These are phyloP conservation scores for Serendipita vermifera DNA, from an alignment of 768 basidiomycete genomes.

Conservation along the genomic window DNA sequence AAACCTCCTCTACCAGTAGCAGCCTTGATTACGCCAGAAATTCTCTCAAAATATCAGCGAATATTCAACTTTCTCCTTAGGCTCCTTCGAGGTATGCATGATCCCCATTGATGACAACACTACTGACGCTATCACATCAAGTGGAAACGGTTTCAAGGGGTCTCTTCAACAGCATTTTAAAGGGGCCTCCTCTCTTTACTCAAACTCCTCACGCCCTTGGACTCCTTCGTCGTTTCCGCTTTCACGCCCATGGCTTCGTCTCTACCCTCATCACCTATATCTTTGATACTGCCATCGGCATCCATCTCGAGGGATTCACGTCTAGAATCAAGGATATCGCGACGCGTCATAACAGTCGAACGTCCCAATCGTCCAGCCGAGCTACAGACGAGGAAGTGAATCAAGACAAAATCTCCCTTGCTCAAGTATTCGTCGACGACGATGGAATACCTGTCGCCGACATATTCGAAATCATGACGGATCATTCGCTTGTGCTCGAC, in stretches of 20 bases:
- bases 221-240: constrained; percentile 55
- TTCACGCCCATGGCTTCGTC: constrained; percentile 59
- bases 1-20: constrained; percentile 71
- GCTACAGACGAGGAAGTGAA: constrained; percentile 11
- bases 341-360: constrained; percentile 17
- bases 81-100: constrained; percentile 51
- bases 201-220: constrained; percentile 41
- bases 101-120: constrained; percentile 8
- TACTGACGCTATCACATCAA: constrained; percentile 25
- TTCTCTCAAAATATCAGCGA: constrained; percentile 76
- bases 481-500: constrained; percentile 58
- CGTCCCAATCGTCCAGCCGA: constrained; percentile 20
- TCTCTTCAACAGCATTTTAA: constrained; percentile 50
- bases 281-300: constrained; percentile 68
- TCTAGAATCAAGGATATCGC: not conserved
- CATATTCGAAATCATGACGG: constrained; percentile 54
- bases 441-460: constrained; percentile 34
- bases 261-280: constrained; percentile 54
- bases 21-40: constrained; percentile 52
- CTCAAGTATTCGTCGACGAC: not conserved
- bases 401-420: not conserved
- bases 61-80: constrained; percentile 71
- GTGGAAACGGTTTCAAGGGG: constrained; percentile 57
- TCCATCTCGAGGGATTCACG: constrained; percentile 59
- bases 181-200: constrained; percentile 39